Conservation (phyloP, 176 grass and related monocot species). For the Aegilops bicornis region DNA sequence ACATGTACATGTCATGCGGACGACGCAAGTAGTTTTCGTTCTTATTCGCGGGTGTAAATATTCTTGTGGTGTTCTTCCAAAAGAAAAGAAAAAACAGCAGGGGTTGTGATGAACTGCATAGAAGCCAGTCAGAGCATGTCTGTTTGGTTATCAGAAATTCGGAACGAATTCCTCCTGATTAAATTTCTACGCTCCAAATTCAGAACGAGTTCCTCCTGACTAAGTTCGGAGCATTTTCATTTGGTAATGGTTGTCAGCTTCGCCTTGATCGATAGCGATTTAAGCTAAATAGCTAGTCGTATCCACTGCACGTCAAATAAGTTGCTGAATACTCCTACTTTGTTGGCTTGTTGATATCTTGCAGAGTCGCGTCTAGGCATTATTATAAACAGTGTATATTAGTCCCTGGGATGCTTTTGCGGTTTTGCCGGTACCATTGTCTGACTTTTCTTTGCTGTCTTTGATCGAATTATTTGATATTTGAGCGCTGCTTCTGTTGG, state of each 20-base stretch:
- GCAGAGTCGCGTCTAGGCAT: background rate
- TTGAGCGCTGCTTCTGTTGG: background rate
- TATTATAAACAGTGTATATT: background rate
- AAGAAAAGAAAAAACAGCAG: background rate
- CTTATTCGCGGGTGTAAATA: background rate
- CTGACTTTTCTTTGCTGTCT: slow-evolving; percentile 2
- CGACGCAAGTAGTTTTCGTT: slow-evolving; percentile 9
- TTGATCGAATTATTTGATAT: slow-evolving; percentile 9
- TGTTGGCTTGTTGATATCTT: background rate
- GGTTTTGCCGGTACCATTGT: background rate
- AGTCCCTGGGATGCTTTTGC: background rate
- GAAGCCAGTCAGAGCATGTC: background rate
- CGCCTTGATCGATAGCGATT: background rate
- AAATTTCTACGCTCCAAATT: background rate
- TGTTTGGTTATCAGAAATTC: background rate
- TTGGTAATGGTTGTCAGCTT: background rate
- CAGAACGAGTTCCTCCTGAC: background rate
- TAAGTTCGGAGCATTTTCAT: background rate
- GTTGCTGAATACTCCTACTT: background rate
- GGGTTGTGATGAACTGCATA: background rate
- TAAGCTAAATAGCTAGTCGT: background rate
- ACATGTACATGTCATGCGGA: background rate
- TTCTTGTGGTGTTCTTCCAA: background rate
- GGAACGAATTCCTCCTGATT: background rate
- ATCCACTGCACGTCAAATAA: background rate